Conservation (phyloP, 257 asterid species). For the Verbena officinalis region DNA sequence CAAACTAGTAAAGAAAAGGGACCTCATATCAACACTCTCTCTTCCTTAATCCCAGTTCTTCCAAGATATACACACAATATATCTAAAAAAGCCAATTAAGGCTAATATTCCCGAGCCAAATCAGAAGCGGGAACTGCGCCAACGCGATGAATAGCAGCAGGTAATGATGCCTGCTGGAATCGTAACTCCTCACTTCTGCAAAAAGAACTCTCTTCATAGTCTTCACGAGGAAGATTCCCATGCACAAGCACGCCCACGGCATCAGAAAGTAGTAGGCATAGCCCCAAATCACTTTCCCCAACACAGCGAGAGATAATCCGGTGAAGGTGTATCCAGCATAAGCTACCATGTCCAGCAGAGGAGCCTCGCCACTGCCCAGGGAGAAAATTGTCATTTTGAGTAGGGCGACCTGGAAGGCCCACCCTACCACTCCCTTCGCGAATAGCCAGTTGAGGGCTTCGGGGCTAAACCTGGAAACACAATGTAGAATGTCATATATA, state of each 20-base stretch:
- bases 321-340: conserved; percentile 59
- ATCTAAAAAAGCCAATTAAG: conserved; percentile 51
- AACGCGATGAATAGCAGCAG: conserved; percentile 53
- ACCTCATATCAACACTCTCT: conserved; percentile 14
- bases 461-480: conserved; percentile 53
- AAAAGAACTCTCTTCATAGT: conserved; percentile 59
- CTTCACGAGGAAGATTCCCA: conserved; percentile 57
- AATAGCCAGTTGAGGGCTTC: conserved; percentile 59
- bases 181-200: conserved; percentile 56
- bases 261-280: conserved; percentile 51
- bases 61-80: not conserved
- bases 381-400: conserved; percentile 53
- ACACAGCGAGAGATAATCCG: conserved; percentile 48
- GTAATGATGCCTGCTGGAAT: conserved; percentile 57
- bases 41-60: not conserved
- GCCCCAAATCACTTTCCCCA: conserved; percentile 49
- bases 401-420: conserved; percentile 57
- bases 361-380: conserved; percentile 60
- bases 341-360: conserved; percentile 57
- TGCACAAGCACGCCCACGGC: conserved; percentile 60
- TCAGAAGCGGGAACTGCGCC: conserved; percentile 56
- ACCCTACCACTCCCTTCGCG: conserved; percentile 50
- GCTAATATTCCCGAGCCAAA: conserved; percentile 59
- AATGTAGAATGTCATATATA: not conserved
- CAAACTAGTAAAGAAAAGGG: conserved; percentile 5